Percentiles rank a stretch among this genome's conserved stretches.
These are phyloP conservation scores for Trichophyton rubrum DNA, from an alignment of 2,329 filamentous ascomycete genomes.

Conservation along the genomic window DNA sequence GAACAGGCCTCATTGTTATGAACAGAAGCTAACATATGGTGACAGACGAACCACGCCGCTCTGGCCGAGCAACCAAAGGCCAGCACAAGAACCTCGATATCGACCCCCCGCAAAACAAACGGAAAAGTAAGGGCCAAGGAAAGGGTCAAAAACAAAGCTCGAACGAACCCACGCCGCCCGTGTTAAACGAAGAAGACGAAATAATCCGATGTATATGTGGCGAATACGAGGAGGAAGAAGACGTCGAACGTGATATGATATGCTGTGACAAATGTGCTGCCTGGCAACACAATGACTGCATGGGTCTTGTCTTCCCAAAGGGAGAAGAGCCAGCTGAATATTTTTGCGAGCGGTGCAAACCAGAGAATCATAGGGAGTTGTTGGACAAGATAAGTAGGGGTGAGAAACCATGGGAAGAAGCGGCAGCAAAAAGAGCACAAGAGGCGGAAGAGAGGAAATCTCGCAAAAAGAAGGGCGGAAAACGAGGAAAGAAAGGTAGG, in stretches of 20 bases:
- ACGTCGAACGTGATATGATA: slow-evolving; percentile 85
- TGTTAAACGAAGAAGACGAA: slow-evolving; percentile 48
- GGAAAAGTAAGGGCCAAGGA: slow-evolving; percentile 35
- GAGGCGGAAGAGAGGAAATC: slow-evolving; percentile 46
- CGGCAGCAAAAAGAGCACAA: slow-evolving; percentile 50
- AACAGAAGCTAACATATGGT: slow-evolving; percentile 8
- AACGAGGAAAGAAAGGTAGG: slow-evolving; percentile 50
- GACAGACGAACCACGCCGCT: slow-evolving; percentile 75
- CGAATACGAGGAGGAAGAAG: slow-evolving; percentile 70
- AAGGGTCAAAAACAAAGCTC: slow-evolving; percentile 37
- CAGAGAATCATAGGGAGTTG: slow-evolving; percentile 69
- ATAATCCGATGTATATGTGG: slow-evolving; percentile 91
- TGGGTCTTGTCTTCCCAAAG: slow-evolving; percentile 68
- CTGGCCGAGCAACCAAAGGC: slow-evolving; percentile 90
- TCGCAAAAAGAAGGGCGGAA: slow-evolving; percentile 45
- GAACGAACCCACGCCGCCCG: slow-evolving; percentile 33
- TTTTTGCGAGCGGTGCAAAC: slow-evolving; percentile 82
- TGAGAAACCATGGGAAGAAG: slow-evolving; percentile 74
- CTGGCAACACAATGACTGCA: slow-evolving; percentile 97
- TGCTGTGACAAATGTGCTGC: slow-evolving; percentile 83
- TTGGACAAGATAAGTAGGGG: slow-evolving; percentile 66
- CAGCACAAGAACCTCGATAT: slow-evolving; percentile 85
- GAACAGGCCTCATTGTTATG: not conserved
- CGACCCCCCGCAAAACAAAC: slow-evolving; percentile 41
- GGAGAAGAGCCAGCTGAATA: slow-evolving; percentile 71